phyloP scores from a whole-genome alignment of 2,329 filamentous ascomycete species.

The Pseudogymnoascus sp. region DNA sequence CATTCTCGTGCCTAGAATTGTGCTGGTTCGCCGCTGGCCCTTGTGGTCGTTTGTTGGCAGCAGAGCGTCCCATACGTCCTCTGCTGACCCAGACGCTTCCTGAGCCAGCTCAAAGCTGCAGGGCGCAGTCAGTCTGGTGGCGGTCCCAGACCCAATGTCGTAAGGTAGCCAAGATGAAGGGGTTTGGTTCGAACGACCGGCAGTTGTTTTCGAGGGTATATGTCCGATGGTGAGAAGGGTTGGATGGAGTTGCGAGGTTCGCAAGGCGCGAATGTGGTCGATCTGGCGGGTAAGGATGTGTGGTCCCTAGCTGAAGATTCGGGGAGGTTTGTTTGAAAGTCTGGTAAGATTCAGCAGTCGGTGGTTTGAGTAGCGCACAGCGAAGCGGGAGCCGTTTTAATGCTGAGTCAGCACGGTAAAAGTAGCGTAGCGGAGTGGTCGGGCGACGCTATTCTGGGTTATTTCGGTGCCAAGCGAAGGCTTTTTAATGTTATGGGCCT shows the following conservation, averaged over 20 bases:
- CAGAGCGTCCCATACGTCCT: conserved; percentile 28
- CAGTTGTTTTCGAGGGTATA: background rate
- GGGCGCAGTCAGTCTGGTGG: conserved; percentile 5
- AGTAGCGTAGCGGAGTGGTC: background rate
- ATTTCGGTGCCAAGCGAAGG: conserved; percentile 1
- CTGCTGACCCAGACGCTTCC: conserved; percentile 28
- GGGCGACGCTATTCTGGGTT: conserved; percentile 1
- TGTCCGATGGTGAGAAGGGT: background rate
- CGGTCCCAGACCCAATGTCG: conserved; percentile 7
- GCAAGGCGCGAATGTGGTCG: background rate
- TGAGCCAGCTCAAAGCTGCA: conserved; percentile 24
- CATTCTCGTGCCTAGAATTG: conserved; percentile 78
- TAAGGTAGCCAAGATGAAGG: conserved; percentile 2
- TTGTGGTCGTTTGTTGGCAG: conserved; percentile 28
- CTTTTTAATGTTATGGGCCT: conserved; percentile 8
- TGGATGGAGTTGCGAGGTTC: background rate
- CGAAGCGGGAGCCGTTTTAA: conserved; percentile 1
- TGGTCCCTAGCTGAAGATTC: conserved; percentile 2
- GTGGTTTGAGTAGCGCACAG: conserved; percentile 5
- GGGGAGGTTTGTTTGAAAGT: background rate
- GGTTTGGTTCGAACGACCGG: background rate
- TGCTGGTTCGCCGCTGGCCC: conserved; percentile 51
- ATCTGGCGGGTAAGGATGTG: background rate
- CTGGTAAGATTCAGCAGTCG: conserved; percentile 1
- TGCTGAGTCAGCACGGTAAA: conserved; percentile 1